Evolutionary conservation across 768 basidiomycete species (phyloP).

Genomic region (Solioccasus polychromus): DNA sequence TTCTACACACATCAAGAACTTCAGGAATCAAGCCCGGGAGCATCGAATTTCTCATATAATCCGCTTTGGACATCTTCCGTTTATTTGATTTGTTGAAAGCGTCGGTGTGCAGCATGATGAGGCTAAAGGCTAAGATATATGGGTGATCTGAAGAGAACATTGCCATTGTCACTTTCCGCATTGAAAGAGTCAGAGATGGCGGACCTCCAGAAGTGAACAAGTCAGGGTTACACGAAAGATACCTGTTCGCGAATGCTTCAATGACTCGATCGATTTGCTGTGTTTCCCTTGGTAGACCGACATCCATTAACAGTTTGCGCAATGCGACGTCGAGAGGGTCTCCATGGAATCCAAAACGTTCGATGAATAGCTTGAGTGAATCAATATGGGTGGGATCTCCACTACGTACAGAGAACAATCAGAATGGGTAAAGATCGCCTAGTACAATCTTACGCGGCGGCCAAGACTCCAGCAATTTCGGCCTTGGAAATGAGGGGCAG

Average conservation of each 20-base stretch:
- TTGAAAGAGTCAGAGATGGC: conserved; percentile 9
- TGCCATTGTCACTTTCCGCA: neutral
- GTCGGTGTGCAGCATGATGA: conserved; percentile 99
- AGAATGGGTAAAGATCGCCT: conserved; percentile 4
- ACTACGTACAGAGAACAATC: conserved; percentile 42
- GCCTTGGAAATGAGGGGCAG: conserved; percentile 63
- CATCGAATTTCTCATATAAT: conserved; percentile 90
- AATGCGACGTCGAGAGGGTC: conserved; percentile 91
- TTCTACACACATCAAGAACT: conserved; percentile 72
- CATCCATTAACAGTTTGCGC: conserved; percentile 85
- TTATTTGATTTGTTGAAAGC: conserved; percentile 98
- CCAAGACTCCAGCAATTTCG: conserved; percentile 78
- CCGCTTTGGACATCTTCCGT: conserved; percentile 93
- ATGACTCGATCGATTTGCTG: conserved; percentile 99
- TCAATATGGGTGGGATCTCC: conserved; percentile 65
- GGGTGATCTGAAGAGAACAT: conserved; percentile 67
- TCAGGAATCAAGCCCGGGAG: conserved; percentile 81
- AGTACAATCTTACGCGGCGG: conserved; percentile 61
- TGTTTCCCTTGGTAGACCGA: conserved; percentile 90
- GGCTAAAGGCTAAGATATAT: conserved; percentile 93
- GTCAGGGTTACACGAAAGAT: conserved; percentile 76
- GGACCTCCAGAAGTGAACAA: conserved; percentile 77
- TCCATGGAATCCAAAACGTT: conserved; percentile 70
- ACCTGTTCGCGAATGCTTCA: conserved; percentile 88
- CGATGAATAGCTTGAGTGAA: conserved; percentile 71